Percentiles rank a stretch among this genome's conserved stretches.
These are phyloP conservation scores for Waltiozyma sp. DNA, from an alignment of 1,139 yeast genomes.

Conservation along the genomic window DNA sequence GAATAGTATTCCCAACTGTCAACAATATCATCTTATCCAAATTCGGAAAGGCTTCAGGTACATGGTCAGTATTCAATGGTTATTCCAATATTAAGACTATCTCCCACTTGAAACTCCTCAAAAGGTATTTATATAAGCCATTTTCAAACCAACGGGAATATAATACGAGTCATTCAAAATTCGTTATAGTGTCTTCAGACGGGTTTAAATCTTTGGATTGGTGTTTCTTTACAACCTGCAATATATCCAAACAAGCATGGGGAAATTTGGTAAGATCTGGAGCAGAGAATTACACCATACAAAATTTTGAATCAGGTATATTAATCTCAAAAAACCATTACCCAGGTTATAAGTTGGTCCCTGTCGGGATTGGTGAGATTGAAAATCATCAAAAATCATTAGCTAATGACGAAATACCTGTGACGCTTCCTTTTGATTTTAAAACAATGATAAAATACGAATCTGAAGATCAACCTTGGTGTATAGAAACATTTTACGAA, in stretches of 20 bases:
- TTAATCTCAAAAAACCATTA: constrained; percentile 25
- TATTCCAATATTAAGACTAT: constrained; percentile 18
- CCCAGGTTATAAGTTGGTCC: constrained; percentile 17
- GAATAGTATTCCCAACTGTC: constrained; percentile 36
- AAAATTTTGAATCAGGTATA: constrained; percentile 48
- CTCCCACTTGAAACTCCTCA: constrained; percentile 6
- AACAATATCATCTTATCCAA: constrained; percentile 34
- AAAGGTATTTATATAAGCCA: constrained; percentile 16
- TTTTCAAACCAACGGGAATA: constrained; percentile 20
- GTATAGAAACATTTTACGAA: constrained; percentile 10
- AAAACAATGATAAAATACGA: constrained; percentile 34
- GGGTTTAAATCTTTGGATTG: constrained; percentile 42
- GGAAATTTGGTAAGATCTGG: constrained; percentile 27
- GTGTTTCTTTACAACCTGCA: constrained; percentile 59
- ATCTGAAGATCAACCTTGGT: constrained; percentile 39
- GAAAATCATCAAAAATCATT: constrained; percentile 1
- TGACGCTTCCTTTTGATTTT: constrained; percentile 42
- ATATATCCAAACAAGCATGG: constrained; percentile 62
- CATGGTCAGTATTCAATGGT: constrained; percentile 41
- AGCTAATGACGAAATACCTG: constrained; percentile 19
- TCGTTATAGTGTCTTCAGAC: constrained; percentile 35
- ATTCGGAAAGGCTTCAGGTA: constrained; percentile 39
- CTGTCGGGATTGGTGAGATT: constrained; percentile 28
- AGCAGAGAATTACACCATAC: constrained; percentile 1
- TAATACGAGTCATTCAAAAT: constrained; percentile 35